Evolutionary conservation across 1,284 basidiomycete species (phyloP).

Genomic region (Cryptococcus sp.): DNA sequence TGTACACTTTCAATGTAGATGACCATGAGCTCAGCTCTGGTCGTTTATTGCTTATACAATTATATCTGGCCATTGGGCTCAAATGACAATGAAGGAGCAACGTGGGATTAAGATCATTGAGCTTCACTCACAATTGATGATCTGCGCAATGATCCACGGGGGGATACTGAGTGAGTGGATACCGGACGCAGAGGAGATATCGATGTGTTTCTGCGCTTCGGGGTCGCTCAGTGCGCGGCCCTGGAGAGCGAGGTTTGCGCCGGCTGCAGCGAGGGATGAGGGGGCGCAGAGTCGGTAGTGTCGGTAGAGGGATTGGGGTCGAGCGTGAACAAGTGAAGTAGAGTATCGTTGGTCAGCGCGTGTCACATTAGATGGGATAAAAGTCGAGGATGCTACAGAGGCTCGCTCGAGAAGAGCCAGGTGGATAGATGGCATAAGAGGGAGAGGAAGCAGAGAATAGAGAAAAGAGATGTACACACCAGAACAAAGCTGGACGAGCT

Average conservation of each 20-base stretch:
- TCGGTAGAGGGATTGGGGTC: background rate
- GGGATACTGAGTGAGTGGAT: conserved; percentile 49
- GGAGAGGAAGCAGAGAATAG: too few species aligned
- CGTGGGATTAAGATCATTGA: background rate
- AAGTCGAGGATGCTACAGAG: background rate
- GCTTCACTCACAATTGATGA: conserved; percentile 32
- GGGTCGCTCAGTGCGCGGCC: conserved; percentile 26
- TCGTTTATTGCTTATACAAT: too few species aligned
- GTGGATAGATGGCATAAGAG: background rate
- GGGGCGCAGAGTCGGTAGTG: background rate
- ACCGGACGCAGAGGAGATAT: conserved; percentile 39
- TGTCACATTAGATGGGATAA: background rate
- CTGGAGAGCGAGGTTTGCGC: conserved; percentile 38
- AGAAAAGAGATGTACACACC: conserved; percentile 25
- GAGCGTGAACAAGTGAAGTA: background rate
- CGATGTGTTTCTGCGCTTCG: conserved; percentile 33
- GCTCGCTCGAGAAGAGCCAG: background rate
- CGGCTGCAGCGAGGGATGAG: conserved; percentile 23
- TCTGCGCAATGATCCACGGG: conserved; percentile 44
- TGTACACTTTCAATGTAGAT: conserved; percentile 1
- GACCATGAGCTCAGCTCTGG: background rate
- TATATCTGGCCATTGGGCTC: too few species aligned
- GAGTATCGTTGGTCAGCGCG: background rate
- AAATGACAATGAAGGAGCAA: background rate
- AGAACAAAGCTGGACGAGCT: conserved; percentile 42